Percentiles rank a stretch among this genome's conserved stretches.
Evolutionary conservation across 768 basidiomycete genomes (phyloP).

Genomic region (Butyriboletus loyo): DNA sequence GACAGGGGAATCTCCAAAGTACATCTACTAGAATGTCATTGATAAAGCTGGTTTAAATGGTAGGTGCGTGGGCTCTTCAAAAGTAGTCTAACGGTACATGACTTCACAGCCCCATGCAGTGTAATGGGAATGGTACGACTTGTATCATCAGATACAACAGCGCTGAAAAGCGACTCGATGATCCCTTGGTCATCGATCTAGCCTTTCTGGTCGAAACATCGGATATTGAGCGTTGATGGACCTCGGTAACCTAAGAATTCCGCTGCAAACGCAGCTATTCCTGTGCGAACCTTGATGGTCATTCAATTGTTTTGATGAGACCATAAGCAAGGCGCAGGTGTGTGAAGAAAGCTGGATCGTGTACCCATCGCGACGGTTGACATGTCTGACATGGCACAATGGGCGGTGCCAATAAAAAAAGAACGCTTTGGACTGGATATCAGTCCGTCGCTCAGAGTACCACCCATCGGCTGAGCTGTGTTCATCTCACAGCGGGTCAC

Average conservation of each 20-base stretch:
- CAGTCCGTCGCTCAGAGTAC: too few relatives aligned
- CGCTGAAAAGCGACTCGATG: background rate
- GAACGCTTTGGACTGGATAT: too few relatives aligned
- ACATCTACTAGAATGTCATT: slow-evolving; percentile 17
- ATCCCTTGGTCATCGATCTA: background rate
- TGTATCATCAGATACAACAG: background rate
- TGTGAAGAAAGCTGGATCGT: too few relatives aligned
- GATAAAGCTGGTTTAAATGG: too few relatives aligned
- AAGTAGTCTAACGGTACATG: background rate
- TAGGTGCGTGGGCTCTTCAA: background rate
- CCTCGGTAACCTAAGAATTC: background rate
- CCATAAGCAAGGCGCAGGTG: background rate
- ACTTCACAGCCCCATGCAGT: background rate
- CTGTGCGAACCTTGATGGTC: background rate
- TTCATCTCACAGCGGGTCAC: too few relatives aligned
- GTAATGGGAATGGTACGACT: background rate
- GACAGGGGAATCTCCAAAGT: slow-evolving; percentile 29
- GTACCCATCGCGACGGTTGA: background rate
- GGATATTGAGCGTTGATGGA: background rate
- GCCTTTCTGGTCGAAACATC: background rate
- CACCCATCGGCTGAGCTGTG: too few relatives aligned
- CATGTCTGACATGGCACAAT: background rate
- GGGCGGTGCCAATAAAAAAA: too few relatives aligned
- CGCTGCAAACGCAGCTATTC: background rate
- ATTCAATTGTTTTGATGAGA: too few relatives aligned